Base-by-base conservation (phyloP, 257 asterid species). In the Lycium barbarum region DNA sequence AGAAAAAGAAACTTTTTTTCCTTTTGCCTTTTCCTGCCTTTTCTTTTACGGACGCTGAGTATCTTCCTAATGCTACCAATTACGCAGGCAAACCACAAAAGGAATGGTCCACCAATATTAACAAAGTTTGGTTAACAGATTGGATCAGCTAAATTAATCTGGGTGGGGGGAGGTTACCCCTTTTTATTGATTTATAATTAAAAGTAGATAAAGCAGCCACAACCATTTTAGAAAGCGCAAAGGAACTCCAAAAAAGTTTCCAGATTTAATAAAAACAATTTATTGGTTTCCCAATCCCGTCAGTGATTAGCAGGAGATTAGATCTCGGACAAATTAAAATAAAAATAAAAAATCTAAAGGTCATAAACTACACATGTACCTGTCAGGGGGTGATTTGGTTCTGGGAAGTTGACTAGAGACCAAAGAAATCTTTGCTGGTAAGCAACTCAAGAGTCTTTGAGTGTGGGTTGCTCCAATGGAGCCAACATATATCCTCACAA, bases 351-450 rank as follows among this genome's bases (percentile, higher is more conserved):
- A 67, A 20, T 36, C 61, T n/a, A 54, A 36, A 36, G 12, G 49
- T 35, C 17, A 20, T 3, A 8, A 51, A 20, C 45, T 40, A 40
- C 45, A 40, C 45, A 40, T 40, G 45, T 53, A 43, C 10, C 20
- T 74, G 61, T 76, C 63, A 20, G 1, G 65, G 11, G 14, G 49
- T 76, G 63, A 53, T 51, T 63, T 81, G 57, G 78, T 81, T 81
- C 61, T 20, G 10, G 11, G 78, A 62, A 45, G 15, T 62, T 47
- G 84, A 81, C 78, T 62, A 18, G 58, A 84, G 53, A 61, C 45
- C 83, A 84, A 84, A 84, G 82, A 76, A 53, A 63, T 33, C 84
- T 81, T 81, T 81, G 84, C 84, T 81, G 84, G 62, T 81, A 83
- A 66, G 79, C 53, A 63, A 83, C 85, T 51, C 80, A 7, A 18